Evolutionary conservation across 2,329 filamentous ascomycete genomes (phyloP).

Genomic region (Cercospora sojina): DNA sequence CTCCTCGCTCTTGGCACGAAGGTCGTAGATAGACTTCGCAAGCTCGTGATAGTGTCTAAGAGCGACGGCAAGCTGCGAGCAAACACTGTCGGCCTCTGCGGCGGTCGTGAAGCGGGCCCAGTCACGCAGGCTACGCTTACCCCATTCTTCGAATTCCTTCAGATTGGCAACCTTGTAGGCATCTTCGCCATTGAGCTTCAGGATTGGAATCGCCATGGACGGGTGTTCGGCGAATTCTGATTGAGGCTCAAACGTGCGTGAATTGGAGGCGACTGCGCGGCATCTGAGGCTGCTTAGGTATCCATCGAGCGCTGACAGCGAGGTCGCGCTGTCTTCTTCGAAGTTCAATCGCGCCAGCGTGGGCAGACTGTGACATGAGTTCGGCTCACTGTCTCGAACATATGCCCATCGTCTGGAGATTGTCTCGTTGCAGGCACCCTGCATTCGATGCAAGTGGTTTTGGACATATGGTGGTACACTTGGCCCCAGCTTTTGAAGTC

Average conservation of each 20-base stretch:
- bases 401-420: not conserved
- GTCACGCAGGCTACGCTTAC: not conserved
- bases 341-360: not conserved
- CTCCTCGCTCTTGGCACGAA: not conserved
- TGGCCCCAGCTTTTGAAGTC: conserved; percentile 11
- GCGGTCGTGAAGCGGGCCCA: not conserved
- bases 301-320: conserved; percentile 22
- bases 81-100: not conserved
- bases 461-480: not conserved
- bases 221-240: conserved; percentile 11
- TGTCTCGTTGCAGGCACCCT: not conserved
- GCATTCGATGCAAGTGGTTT: not conserved
- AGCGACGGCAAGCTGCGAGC: not conserved
- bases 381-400: not conserved
- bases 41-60: not conserved
- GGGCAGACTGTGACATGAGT: not conserved
- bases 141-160: conserved; percentile 16
- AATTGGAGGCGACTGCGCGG: not conserved
- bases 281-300: conserved; percentile 14
- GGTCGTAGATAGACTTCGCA: not conserved
- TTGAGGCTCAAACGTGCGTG: conserved; percentile 14
- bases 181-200: not conserved
- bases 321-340: conserved; percentile 32
- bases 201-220: conserved; percentile 14
- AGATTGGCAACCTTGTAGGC: conserved; percentile 7